Conservation (phyloP, 2,329 filamentous ascomycete genomes). For the Aaosphaeria pasadenensis region DNA sequence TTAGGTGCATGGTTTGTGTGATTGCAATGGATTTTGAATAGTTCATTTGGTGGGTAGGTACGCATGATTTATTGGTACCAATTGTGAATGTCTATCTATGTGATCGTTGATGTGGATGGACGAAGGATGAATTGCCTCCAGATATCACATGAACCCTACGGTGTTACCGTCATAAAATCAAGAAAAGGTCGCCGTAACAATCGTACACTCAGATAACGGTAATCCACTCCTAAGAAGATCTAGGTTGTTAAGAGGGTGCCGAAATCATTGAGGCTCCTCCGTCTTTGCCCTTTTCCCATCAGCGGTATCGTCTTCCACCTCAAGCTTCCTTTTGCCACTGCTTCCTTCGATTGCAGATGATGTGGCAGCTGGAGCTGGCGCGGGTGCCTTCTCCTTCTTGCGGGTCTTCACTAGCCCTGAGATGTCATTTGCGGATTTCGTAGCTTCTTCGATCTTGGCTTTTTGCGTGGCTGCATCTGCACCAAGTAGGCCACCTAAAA, state of each 20-base stretch:
- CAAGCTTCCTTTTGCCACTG: conserved; percentile 32
- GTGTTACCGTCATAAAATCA: not conserved
- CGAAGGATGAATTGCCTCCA: too few species aligned
- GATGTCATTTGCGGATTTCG: conserved; percentile 70
- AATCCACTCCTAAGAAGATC: not conserved
- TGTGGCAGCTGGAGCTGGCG: conserved; percentile 2
- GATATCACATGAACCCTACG: too few species aligned
- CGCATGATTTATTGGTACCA: too few species aligned
- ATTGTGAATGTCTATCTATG: too few species aligned
- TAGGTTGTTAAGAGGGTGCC: not conserved
- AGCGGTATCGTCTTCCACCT: conserved; percentile 17
- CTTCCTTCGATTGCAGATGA: conserved; percentile 1
- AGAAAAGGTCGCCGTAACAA: not conserved
- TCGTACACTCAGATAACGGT: not conserved
- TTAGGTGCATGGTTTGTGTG: not conserved
- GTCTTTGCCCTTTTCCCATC: conserved; percentile 33
- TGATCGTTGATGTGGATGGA: too few species aligned
- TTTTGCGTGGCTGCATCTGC: conserved; percentile 60
- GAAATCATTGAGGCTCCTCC: conserved; percentile 18
- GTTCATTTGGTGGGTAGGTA: too few species aligned
- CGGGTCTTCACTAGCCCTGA: conserved; percentile 71
- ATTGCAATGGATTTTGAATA: not conserved
- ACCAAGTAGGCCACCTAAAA: conserved; percentile 63
- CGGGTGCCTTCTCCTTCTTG: conserved; percentile 47
- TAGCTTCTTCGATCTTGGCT: conserved; percentile 68